These are phyloP conservation scores for Jackrogersella multiformis DNA, from an alignment of 495 filamentous ascomycete species.

Conservation along the genomic window DNA sequence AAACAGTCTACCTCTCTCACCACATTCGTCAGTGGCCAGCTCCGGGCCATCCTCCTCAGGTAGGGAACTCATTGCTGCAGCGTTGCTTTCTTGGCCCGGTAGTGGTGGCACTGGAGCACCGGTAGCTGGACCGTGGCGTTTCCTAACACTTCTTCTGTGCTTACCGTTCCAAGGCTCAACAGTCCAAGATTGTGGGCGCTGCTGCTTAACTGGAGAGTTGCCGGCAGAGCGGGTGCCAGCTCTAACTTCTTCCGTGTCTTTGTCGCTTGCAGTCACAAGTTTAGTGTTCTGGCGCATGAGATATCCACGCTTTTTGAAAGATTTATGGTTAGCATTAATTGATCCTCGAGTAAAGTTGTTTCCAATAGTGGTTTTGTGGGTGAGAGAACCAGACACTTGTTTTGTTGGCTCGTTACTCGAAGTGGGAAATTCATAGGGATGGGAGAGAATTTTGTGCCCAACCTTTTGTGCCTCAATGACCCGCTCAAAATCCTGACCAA, in stretches of 20 bases:
- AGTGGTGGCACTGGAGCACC: conserved; percentile 78
- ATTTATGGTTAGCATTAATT: conserved; percentile 65
- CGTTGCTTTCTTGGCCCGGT: conserved; percentile 87
- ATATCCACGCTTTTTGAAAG: conserved; percentile 86
- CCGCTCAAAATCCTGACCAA: conserved; percentile 92
- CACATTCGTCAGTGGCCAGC: conserved; percentile 73
- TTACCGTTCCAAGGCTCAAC: conserved; percentile 95
- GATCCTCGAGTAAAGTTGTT: background rate
- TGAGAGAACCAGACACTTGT: conserved; percentile 33
- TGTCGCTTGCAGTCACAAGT: conserved; percentile 87
- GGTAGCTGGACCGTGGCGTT: conserved; percentile 54
- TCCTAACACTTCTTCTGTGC: conserved; percentile 72
- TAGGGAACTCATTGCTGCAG: conserved; percentile 65
- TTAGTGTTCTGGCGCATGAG: conserved; percentile 99
- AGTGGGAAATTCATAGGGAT: conserved; percentile 8
- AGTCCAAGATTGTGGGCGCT: conserved; percentile 85
- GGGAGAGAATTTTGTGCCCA: conserved; percentile 64
- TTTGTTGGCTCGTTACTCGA: conserved; percentile 25
- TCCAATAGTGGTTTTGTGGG: conserved; percentile 10
- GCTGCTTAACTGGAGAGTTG: conserved; percentile 75
- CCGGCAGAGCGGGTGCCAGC: conserved; percentile 67
- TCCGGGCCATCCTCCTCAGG: conserved; percentile 64
- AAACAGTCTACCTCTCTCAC: conserved; percentile 91
- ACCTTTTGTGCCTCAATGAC: conserved; percentile 99
- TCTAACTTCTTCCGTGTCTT: conserved; percentile 61